Evolutionary conservation across 2,329 filamentous ascomycete genomes (phyloP).

Genomic region (Karstenula rhodostoma): DNA sequence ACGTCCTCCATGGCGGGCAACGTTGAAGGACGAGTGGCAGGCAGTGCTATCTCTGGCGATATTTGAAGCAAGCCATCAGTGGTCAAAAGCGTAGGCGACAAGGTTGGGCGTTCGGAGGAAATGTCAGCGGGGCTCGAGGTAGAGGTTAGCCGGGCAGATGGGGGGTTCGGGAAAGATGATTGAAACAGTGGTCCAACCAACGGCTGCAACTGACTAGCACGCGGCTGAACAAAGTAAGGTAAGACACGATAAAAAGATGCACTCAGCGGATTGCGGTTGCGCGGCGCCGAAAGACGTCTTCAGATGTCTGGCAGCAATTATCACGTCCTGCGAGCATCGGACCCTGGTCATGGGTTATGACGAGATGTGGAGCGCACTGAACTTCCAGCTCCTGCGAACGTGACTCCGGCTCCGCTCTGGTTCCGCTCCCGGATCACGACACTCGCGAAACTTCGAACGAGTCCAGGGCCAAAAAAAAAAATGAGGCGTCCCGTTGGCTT

Average conservation of each 20-base stretch:
- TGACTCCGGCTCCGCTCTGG: constrained; percentile 1
- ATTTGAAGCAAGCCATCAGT: constrained; percentile 36
- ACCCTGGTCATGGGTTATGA: constrained; percentile 4
- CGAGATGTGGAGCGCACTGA: constrained; percentile 2
- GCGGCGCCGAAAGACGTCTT: neutral
- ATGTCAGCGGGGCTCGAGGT: constrained; percentile 41
- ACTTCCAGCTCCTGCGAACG: neutral
- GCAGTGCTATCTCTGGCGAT: constrained; percentile 31
- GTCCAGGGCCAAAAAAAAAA: too few relatives aligned
- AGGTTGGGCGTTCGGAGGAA: constrained; percentile 24
- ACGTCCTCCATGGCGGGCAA: constrained; percentile 74
- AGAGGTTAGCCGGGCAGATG: constrained; percentile 36
- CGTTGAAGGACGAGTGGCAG: constrained; percentile 20
- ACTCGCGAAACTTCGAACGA: neutral
- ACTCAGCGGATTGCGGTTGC: neutral
- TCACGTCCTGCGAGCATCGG: constrained; percentile 6
- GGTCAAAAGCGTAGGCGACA: constrained; percentile 17
- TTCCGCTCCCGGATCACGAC: constrained; percentile 8
- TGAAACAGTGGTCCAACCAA: constrained; percentile 6
- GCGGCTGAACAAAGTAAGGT: constrained; percentile 8
- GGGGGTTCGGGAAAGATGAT: constrained; percentile 15
- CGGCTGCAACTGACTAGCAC: constrained; percentile 1
- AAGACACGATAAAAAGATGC: neutral
- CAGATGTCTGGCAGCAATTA: neutral
- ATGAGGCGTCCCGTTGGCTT: neutral